Conservation (phyloP, 352 stramenopile genomes). For the Phytophthora pseudosyringae region DNA sequence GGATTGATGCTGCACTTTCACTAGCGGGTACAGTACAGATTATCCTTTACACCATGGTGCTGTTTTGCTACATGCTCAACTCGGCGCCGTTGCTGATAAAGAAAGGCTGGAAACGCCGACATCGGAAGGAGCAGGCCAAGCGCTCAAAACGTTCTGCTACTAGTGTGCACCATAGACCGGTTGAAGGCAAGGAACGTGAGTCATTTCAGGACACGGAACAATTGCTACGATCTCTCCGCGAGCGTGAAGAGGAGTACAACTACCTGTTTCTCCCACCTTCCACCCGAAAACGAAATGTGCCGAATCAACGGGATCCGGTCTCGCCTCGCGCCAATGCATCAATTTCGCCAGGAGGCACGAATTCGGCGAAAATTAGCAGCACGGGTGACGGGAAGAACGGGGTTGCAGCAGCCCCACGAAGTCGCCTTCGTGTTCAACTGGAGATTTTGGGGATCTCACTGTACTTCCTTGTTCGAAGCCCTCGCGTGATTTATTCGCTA, state of each 20-base stretch:
- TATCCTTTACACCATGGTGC: conserved; percentile 49
- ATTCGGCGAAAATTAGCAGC: conserved; percentile 6
- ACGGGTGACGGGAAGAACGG: not conserved
- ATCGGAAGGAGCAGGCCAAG: conserved; percentile 44
- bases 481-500: conserved; percentile 65
- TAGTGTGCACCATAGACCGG: conserved; percentile 31
- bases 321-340: conserved; percentile 11
- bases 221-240: conserved; percentile 58
- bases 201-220: conserved; percentile 73
- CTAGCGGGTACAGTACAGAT: conserved; percentile 64
- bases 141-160: conserved; percentile 51
- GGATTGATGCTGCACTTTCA: conserved; percentile 46
- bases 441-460: conserved; percentile 51
- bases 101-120: conserved; percentile 70
- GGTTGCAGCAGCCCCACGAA: not conserved
- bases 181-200: conserved; percentile 50
- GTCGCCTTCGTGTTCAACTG: conserved; percentile 26
- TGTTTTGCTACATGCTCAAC: conserved; percentile 74
- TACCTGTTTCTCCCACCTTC: conserved; percentile 59
- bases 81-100: conserved; percentile 71
- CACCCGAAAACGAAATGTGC: conserved; percentile 13
- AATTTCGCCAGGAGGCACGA: not conserved
- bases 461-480: conserved; percentile 57
- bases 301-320: conserved; percentile 3
- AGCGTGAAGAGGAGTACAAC: conserved; percentile 70